Conservation (phyloP, 768 basidiomycete genomes). For the Leccinum truebloodii region DNA sequence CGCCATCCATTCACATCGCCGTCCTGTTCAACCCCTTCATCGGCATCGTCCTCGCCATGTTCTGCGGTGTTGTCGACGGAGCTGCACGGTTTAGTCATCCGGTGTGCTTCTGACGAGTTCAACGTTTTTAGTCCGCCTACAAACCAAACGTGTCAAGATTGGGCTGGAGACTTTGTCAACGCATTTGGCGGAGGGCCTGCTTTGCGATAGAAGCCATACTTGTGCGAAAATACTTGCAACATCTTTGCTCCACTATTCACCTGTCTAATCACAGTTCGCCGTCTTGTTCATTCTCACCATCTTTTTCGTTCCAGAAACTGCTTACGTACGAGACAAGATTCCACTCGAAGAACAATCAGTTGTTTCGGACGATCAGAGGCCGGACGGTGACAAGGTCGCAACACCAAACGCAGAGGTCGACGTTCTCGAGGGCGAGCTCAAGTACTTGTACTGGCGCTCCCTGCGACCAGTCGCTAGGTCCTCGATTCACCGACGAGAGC, state of each 20-base stretch:
- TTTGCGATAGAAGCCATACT: neutral
- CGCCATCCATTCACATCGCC: slow-evolving; percentile 76
- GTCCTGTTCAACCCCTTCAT: slow-evolving; percentile 82
- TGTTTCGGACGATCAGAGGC: too few relatives aligned
- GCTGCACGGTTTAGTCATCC: slow-evolving; percentile 66
- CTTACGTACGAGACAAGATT: neutral
- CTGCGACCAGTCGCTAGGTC: neutral
- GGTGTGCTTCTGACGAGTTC: slow-evolving; percentile 70
- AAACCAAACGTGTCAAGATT: slow-evolving; percentile 69
- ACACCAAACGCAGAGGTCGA: neutral
- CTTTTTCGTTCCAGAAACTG: neutral
- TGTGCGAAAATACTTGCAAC: neutral
- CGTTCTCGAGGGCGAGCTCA: neutral
- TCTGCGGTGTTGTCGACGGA: slow-evolving; percentile 84
- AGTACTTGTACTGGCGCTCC: neutral
- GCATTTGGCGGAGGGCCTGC: slow-evolving; percentile 40
- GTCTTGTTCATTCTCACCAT: neutral
- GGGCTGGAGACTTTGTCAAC: slow-evolving; percentile 67
- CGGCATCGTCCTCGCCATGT: slow-evolving; percentile 60
- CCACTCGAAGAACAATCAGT: neutral
- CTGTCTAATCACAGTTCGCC: neutral
- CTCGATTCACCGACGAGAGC: neutral
- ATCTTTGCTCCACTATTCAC: neutral
- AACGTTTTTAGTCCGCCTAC: slow-evolving; percentile 68
- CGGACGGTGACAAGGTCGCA: too few relatives aligned